Percentiles rank a stretch among this genome's conserved stretches.
Evolutionary conservation across 441 rosid genomes (phyloP).

Genomic region (Adansonia grandidieri): DNA sequence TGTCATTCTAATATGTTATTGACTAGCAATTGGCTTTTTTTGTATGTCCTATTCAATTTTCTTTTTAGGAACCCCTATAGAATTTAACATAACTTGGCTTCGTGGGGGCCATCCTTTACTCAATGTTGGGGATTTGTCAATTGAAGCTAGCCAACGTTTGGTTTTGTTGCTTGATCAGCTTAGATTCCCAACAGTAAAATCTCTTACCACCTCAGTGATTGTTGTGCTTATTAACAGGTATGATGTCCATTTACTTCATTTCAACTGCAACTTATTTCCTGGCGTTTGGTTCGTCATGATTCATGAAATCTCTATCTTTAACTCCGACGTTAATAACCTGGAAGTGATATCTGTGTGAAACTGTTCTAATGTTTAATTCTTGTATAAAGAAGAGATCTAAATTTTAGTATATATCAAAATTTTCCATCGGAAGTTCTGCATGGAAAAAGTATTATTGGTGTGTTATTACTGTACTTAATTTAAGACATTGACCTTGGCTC

Average conservation of each 20-base stretch:
- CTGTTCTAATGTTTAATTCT: conserved; percentile 1
- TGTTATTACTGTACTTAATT: conserved; percentile 12
- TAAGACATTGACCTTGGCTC: background rate
- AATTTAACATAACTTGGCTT: conserved; percentile 84
- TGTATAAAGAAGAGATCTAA: conserved; percentile 15
- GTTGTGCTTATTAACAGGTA: conserved; percentile 84
- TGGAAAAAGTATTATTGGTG: conserved; percentile 11
- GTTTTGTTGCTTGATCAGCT: conserved; percentile 93
- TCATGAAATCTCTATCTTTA: background rate
- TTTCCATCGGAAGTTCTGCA: background rate
- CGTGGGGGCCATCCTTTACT: conserved; percentile 90
- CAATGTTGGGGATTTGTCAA: conserved; percentile 85
- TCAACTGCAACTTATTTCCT: conserved; percentile 28
- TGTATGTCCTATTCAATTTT: conserved; percentile 16
- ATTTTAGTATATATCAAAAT: background rate
- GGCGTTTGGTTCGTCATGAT: background rate
- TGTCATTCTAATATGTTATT: background rate
- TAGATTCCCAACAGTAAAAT: conserved; percentile 79
- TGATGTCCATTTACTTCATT: conserved; percentile 29
- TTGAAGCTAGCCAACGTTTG: conserved; percentile 88
- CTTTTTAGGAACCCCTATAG: conserved; percentile 59
- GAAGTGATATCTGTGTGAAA: background rate
- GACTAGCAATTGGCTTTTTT: conserved; percentile 2
- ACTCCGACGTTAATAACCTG: background rate
- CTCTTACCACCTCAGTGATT: conserved; percentile 69